Evolutionary conservation across 2,329 filamentous ascomycete species (phyloP).

Genomic region (Pyricularia sp.): DNA sequence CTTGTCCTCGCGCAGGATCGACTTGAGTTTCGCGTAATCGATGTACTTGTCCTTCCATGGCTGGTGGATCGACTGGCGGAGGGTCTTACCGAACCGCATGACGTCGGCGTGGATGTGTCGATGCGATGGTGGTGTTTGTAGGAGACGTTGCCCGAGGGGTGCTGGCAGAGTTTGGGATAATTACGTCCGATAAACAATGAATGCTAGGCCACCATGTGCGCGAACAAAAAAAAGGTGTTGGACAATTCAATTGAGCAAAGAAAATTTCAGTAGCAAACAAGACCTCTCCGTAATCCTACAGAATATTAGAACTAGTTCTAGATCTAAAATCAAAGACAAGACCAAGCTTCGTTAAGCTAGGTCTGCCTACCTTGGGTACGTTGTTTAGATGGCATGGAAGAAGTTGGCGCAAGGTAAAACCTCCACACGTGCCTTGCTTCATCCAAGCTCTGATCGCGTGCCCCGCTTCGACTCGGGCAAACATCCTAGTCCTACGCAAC

Average conservation of each 20-base stretch:
- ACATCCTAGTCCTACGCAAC: background rate
- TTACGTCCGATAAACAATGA: background rate
- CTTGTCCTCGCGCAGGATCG: conserved; percentile 69
- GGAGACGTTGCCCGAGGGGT: background rate
- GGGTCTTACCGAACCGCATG: conserved; percentile 92
- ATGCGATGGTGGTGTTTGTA: background rate
- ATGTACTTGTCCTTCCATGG: conserved; percentile 94
- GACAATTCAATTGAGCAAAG: background rate
- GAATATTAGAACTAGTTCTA: background rate
- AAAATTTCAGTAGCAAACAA: background rate
- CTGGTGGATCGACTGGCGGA: conserved; percentile 68
- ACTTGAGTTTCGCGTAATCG: conserved; percentile 90
- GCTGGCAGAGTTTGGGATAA: background rate
- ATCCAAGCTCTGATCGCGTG: background rate
- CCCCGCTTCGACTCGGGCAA: background rate
- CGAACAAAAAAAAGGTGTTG: background rate
- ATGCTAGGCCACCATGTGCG: background rate
- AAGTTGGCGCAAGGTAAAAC: background rate
- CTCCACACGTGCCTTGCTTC: background rate
- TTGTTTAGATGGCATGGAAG: background rate
- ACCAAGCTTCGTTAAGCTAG: background rate
- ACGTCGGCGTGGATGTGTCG: background rate
- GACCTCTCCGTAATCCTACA: background rate
- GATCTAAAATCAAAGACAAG: too few relatives aligned
- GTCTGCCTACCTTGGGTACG: background rate